Evolutionary conservation across 768 basidiomycete species (phyloP), one percentile per base, ranked within the genome.

Genomic region (Podaxis sp.): DNA sequence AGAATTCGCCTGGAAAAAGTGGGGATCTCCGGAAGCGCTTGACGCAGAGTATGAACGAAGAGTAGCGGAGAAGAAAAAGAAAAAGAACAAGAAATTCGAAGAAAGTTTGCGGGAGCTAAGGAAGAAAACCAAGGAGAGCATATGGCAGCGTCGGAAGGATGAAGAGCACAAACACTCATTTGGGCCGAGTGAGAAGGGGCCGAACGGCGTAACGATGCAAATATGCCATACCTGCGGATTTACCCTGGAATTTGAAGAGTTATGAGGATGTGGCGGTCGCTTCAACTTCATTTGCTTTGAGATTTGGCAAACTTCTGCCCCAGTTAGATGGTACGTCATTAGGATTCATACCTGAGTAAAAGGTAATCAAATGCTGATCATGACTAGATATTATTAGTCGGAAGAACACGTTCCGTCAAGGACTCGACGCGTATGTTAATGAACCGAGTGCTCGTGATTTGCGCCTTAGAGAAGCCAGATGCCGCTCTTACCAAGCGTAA

Each of bases 1-100:
- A 73, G 92, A 89, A 50, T 98, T 96, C 74, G 96, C 97, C 4
- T 97, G 90, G 90, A 89, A 92, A 72, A 99, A 99, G 75, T 99
- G 97, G 97, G 96, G 94, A 0, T 92, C 94, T 1, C 83, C 93
- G 8, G 95, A 97, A 72, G 93, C 86, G 9, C 74, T 99, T 53
- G 96, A 98, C 69, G 83, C 81, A 5, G 96, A 98, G 71, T 98
- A 88, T 73, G 89, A 91, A 67, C 80, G 82, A 37, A 83, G 96
- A 57, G 84, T 83, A 57, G 81, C 79, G 22, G 93, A 92, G 70
- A 96, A 95, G 80, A 91, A 88, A 71, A 88, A 89, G 70, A 91
- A 93, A 74, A 91, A 93, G 79, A 91, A 91, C 67, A 93, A 88
- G 73, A 98, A 99, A 71, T 98, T 98, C 67, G 96, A 97, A 71